Percentiles rank a stretch among this genome's conserved stretches.
These are phyloP conservation scores for Hypholoma sublateritium DNA, from an alignment of 768 basidiomycete species.

Conservation along the genomic window DNA sequence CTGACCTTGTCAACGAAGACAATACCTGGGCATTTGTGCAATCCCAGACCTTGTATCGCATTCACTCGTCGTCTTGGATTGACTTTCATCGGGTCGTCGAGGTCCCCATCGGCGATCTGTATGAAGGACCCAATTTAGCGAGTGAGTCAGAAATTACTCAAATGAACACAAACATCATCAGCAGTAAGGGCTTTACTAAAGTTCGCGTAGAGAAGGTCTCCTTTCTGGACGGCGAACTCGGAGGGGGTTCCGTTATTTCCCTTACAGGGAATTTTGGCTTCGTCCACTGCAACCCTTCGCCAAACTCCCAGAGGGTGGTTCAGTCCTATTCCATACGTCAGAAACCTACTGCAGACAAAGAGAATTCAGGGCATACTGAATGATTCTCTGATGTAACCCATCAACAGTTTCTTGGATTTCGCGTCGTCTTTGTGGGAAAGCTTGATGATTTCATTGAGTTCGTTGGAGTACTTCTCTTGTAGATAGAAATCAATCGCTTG, in stretches of 20 bases:
- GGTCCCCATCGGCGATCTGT: no score
- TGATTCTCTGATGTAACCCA: conserved; percentile 27
- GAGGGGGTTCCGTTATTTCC: not conserved
- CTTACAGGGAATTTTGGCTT: not conserved
- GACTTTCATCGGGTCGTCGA: not conserved
- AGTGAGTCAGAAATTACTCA: not conserved
- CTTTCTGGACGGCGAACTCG: not conserved
- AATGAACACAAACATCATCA: not conserved
- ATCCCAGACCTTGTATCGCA: conserved; percentile 21
- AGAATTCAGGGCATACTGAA: conserved; percentile 13
- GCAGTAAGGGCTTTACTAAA: not conserved
- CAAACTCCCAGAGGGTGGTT: conserved; percentile 4
- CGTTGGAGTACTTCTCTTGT: conserved; percentile 12
- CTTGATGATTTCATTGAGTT: conserved; percentile 19
- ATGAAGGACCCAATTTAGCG: not conserved
- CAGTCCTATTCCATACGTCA: not conserved
- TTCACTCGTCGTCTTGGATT: not conserved
- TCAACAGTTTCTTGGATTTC: conserved; percentile 13
- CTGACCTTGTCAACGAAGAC: conserved; percentile 22
- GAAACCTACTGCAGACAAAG: not conserved
- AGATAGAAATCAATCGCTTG: conserved; percentile 29
- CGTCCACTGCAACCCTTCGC: not conserved
- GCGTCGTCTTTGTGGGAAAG: conserved; percentile 1
- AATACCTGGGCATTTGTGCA: conserved; percentile 25
- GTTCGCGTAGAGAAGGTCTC: not conserved